Conservation (phyloP, 2,329 filamentous ascomycete species). For the Diaporthe ampelina region DNA sequence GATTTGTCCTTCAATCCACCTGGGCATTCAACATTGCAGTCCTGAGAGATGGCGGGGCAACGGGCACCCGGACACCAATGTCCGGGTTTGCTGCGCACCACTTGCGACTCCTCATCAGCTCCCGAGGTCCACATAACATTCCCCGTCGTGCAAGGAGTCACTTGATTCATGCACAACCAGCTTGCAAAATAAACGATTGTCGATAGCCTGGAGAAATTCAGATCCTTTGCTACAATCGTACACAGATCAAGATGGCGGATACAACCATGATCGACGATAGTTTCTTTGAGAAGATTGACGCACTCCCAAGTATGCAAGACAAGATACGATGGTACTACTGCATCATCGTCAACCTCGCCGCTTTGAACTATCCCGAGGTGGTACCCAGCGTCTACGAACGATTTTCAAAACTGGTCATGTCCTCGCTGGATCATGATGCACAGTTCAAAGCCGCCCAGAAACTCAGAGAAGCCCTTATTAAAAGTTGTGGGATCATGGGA, state of each 20-base stretch:
- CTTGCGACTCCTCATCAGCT: not conserved
- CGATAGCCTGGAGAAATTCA: not conserved
- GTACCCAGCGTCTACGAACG: not conserved
- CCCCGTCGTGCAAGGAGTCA: too few relatives aligned
- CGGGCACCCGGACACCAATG: conserved; percentile 2
- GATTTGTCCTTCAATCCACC: too few relatives aligned
- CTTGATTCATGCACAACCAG: too few relatives aligned
- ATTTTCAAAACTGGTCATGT: not conserved
- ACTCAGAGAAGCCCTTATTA: not conserved
- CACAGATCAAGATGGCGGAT: not conserved
- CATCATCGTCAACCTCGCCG: not conserved
- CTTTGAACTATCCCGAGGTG: conserved; percentile 3
- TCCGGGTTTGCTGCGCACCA: not conserved
- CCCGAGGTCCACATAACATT: not conserved
- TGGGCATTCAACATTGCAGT: too few relatives aligned
- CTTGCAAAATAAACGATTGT: too few relatives aligned
- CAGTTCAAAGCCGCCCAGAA: conserved; percentile 6
- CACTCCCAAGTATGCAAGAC: not conserved
- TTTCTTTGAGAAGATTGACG: conserved; percentile 2
- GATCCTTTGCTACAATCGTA: not conserved
- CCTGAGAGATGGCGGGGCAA: too few relatives aligned
- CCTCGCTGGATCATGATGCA: not conserved
- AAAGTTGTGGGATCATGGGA: conserved; percentile 9
- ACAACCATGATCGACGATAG: not conserved
- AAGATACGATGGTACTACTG: conserved; percentile 21